Evolutionary conservation across 2,329 filamentous ascomycete genomes (phyloP), one percentile per base, ranked within the genome.

Genomic region (Epichloe baconii): DNA sequence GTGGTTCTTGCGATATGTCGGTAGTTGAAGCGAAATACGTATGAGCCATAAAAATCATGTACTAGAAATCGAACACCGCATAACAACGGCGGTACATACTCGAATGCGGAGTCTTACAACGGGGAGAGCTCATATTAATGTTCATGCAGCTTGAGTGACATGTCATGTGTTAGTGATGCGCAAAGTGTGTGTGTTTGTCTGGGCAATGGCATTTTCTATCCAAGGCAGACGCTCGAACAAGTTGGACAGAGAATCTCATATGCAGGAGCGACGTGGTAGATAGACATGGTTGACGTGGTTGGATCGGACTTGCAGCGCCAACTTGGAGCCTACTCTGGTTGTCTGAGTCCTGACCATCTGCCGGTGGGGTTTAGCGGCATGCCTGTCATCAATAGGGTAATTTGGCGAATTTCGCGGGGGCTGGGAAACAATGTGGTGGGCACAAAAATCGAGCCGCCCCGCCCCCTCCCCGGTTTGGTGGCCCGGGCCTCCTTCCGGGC

Each of bases 161-260:
- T n/a, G 47, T 49, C 47, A 49, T 49, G 37, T 48, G 38, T 44
- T 44, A 34, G 31, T 42, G n/a, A n/a, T 36, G 26, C 47, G 23
- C 40, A 49, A 49, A 19, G 23, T 40, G 47, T 19, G 17, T 41
- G 10, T 31, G 8, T 31, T 31, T n/a, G 36, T 17, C 37, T 17
- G 41, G 40, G 40, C 7, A 19, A 23, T 43, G 40, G 3, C 10
- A 21, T 43, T 19, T 21, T 43, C 15, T 17, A 8, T 43, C n/a
- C 40, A 43, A 17, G 40, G 17, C 40, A 17, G 19, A 23, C n/a
- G 40, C n/a, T 43, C 19, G 40, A 43, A 43, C n/a, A 43, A 11
- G 19, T 23, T 14, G 40, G n/a, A 43, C 40, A 8, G 12, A 8
- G 4, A 40, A 40, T 40, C 15, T 10, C 15, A 40, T 8, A 15